These are phyloP conservation scores for Chenopodium suecicum DNA, from an alignment of 148 eudicot species.

Conservation along the genomic window DNA sequence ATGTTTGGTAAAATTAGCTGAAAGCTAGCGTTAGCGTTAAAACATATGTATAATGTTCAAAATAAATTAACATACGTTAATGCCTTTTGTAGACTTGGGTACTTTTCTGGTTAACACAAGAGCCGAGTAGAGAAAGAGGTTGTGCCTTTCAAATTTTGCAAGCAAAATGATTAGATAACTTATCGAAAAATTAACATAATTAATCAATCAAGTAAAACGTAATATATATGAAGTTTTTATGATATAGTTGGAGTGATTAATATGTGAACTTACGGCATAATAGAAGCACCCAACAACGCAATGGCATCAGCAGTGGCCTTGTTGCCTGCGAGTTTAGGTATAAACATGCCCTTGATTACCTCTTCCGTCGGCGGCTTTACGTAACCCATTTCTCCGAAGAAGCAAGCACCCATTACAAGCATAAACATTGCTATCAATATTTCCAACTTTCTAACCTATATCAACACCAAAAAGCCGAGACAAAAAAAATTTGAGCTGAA, in stretches of 20 bases:
- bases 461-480: not conserved
- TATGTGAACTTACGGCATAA: conserved; percentile 55
- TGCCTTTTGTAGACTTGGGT: conserved; percentile 47
- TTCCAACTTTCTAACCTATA: conserved; percentile 67
- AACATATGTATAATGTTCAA: no score
- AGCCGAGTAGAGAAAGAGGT: conserved; percentile 77
- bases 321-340: conserved; percentile 51
- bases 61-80: conserved; percentile 21
- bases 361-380: conserved; percentile 57
- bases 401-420: conserved; percentile 66
- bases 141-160: conserved; percentile 44
- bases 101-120: conserved; percentile 62
- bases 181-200: no score
- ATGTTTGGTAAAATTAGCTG: no score
- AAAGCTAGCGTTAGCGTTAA: no score
- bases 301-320: conserved; percentile 62
- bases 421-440: conserved; percentile 46
- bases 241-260: no score
- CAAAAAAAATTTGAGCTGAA: no score
- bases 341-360: conserved; percentile 53
- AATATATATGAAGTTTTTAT: no score
- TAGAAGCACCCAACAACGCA: conserved; percentile 60
- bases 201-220: no score
- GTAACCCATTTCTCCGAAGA: conserved; percentile 56
- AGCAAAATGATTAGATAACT: no score